These are phyloP conservation scores for Sporothrix variecibatus DNA, from an alignment of 2,329 filamentous ascomycete genomes.

Conservation along the genomic window DNA sequence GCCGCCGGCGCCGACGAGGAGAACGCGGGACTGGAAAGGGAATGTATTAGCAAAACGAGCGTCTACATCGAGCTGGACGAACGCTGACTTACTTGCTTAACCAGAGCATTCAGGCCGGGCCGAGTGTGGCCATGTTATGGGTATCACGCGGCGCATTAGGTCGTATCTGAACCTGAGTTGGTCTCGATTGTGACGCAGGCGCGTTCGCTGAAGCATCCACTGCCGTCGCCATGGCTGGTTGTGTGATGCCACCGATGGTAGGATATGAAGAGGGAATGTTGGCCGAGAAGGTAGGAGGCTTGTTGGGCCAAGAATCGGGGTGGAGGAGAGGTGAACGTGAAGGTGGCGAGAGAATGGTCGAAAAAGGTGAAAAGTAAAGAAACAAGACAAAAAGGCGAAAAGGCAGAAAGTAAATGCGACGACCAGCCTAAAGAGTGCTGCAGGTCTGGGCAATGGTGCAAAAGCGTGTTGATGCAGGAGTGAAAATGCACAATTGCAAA, in stretches of 20 bases:
- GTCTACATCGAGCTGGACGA: too few relatives aligned
- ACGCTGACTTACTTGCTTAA: constrained; percentile 63
- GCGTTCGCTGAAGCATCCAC: constrained; percentile 4
- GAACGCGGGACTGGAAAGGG: constrained; percentile 68
- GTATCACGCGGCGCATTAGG: constrained; percentile 48
- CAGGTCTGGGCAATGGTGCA: not conserved
- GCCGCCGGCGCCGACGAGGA: constrained; percentile 94
- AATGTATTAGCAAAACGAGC: not conserved
- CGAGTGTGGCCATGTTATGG: constrained; percentile 67
- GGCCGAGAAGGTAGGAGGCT: not conserved
- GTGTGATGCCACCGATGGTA: not conserved
- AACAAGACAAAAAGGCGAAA: not conserved
- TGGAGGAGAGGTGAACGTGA: not conserved
- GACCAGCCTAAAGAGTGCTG: not conserved
- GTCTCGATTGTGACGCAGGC: not conserved
- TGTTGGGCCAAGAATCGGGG: not conserved
- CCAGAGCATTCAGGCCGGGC: constrained; percentile 61
- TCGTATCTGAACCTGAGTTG: constrained; percentile 5
- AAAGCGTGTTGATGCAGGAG: not conserved
- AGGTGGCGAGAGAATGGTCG: constrained; percentile 1
- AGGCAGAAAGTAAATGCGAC: not conserved
- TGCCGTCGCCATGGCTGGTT: constrained; percentile 8
- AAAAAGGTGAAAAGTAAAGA: not conserved
- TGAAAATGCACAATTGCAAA: not conserved
- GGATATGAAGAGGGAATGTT: not conserved